Percentiles rank a stretch among this genome's conserved stretches.
Conservation (phyloP, 2,329 filamentous ascomycete genomes). For the Monilinia polystroma region DNA sequence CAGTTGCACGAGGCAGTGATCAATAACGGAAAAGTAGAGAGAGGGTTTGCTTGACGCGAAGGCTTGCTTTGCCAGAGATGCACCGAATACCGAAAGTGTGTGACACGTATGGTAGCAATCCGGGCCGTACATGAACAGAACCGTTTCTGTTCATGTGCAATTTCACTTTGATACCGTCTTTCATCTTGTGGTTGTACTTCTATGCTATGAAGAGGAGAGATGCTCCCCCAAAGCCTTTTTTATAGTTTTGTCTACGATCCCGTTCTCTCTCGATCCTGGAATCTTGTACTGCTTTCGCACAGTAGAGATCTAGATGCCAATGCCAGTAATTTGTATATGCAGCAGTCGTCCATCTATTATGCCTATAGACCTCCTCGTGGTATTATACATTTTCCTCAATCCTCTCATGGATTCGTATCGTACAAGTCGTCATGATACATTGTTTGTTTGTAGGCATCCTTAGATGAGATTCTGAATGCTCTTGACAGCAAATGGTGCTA, state of each 20-base stretch:
- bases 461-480: constrained; percentile 52
- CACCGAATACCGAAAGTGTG: background rate
- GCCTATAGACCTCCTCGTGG: background rate
- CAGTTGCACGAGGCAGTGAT: background rate
- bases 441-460: constrained; percentile 19
- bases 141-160: background rate
- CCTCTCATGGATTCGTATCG: constrained; percentile 16
- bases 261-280: background rate
- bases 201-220: background rate
- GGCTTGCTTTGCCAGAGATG: background rate
- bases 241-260: background rate
- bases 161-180: background rate
- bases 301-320: background rate
- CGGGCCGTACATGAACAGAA: background rate
- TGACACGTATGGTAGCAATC: background rate
- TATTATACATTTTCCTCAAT: background rate
- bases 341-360: background rate
- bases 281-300: background rate
- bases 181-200: background rate
- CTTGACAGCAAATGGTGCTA: constrained; percentile 57
- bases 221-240: background rate
- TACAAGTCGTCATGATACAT: constrained; percentile 20
- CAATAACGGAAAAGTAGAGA: background rate
- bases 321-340: constrained; percentile 1
- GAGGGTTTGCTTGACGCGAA: background rate